Evolutionary conservation across 768 basidiomycete species (phyloP), one percentile per base, ranked within the genome.

Genomic region (Boletus sensibilis): DNA sequence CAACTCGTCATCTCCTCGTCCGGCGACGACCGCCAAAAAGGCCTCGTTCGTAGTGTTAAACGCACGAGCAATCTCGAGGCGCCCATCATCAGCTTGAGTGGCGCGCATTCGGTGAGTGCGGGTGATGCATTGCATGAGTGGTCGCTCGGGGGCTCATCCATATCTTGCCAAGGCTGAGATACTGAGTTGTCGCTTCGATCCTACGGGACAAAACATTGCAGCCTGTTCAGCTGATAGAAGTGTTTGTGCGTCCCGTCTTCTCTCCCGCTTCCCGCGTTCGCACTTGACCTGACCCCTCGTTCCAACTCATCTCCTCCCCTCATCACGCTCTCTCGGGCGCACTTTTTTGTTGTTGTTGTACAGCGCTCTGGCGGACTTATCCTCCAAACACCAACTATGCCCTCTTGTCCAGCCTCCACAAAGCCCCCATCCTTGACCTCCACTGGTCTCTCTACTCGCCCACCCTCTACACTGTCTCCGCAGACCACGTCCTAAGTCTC

Each of bases 361-460:
- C 55, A 94, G 91, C 94, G 0, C 72, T 96, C 46, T 97, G 94
- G 94, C 78, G 87, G 61, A 95, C 94, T 1, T 97, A 95, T 55
- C 75, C 92, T 16, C 93, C 94, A 8, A 94, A 96, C 64, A 90
- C 83, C 23, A 98, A 98, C 79, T 98, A 95, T 64, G 95, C 85
- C 23, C 82, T 93, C 3, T 77, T 98, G 25, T 83, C 87, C 12
- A 87, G 81, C 64, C 81, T 90, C 49, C 87, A 92, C 70, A 98
- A 97, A 75, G 89, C 91, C 13, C 89, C 95, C 53, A 89, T 98
- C 43, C 83, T 93, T 49, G 94, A 98, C 77, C 82, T 96, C 1
- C 92, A 93, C 57, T 98, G 91, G 90, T 91, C 90, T 0, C 79
- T 94, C 47, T 81, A 74, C 71, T 85, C 85, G 1, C 82, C 87